Percentiles rank a stretch among this genome's conserved stretches.
Conservation (phyloP, 257 asterid genomes). For the Nicotiana tomentosiformis region DNA sequence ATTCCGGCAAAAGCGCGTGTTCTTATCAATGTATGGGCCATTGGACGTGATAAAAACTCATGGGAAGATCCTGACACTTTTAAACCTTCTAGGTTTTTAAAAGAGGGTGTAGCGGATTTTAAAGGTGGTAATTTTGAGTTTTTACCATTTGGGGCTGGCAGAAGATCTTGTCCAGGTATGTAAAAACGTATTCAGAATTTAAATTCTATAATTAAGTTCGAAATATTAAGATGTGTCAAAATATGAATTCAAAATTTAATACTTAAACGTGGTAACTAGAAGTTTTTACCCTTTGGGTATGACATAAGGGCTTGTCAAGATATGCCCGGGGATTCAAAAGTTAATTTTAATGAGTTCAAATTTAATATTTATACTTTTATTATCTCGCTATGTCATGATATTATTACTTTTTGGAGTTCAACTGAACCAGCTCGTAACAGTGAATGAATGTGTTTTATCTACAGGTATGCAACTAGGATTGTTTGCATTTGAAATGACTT, state of each 20-base stretch:
- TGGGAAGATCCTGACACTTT: conserved; percentile 40
- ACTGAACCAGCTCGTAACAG: background rate
- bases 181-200: background rate
- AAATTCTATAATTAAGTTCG: background rate
- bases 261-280: too few relatives aligned
- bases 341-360: too few relatives aligned
- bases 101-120: conserved; percentile 29
- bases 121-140: conserved; percentile 40
- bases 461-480: conserved; percentile 35
- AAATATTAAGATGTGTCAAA: too few relatives aligned
- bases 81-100: conserved; percentile 32
- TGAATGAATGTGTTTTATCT: background rate
- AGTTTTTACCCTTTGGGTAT: too few relatives aligned
- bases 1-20: conserved; percentile 38
- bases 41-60: conserved; percentile 36
- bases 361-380: too few relatives aligned
- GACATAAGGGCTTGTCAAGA: too few relatives aligned
- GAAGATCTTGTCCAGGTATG: conserved; percentile 46
- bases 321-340: too few relatives aligned
- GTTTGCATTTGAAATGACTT: conserved; percentile 30
- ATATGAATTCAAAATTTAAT: background rate
- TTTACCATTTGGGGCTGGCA: conserved; percentile 50
- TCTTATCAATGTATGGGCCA: conserved; percentile 46
- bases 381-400: too few relatives aligned
- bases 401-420: background rate